Evolutionary conservation across 2,329 filamentous ascomycete species (phyloP).

Genomic region (Neofusicoccum kwambonambiense): DNA sequence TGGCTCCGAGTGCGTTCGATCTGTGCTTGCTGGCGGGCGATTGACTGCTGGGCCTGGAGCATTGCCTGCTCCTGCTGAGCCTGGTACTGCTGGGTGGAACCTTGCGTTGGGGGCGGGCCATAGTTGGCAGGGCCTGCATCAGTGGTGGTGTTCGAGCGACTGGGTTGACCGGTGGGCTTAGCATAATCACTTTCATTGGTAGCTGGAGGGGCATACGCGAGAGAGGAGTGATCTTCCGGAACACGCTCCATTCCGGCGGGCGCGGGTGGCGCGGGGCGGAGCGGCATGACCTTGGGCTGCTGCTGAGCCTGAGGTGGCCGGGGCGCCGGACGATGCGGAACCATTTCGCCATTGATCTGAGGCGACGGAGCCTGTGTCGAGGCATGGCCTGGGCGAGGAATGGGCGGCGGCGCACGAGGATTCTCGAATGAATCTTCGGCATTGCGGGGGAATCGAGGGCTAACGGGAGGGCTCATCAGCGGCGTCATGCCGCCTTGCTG

Average conservation of each 20-base stretch:
- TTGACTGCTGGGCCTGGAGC: slow-evolving; percentile 74
- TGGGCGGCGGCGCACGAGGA: slow-evolving; percentile 85
- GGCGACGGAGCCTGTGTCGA: slow-evolving; percentile 45
- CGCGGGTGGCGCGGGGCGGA: slow-evolving; percentile 57
- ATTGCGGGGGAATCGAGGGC: slow-evolving; percentile 84
- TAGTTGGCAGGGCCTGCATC: slow-evolving; percentile 33
- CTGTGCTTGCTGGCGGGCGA: slow-evolving; percentile 55
- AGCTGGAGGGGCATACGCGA: slow-evolving; percentile 42
- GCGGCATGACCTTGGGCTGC: slow-evolving; percentile 50
- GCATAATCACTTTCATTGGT: slow-evolving; percentile 21
- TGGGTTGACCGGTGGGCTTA: slow-evolving; percentile 38
- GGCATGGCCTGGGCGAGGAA: slow-evolving; percentile 57
- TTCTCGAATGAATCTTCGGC: slow-evolving; percentile 92
- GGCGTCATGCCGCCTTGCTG: slow-evolving; percentile 36
- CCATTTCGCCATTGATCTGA: slow-evolving; percentile 49
- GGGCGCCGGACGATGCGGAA: slow-evolving; percentile 82
- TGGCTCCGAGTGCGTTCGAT: slow-evolving; percentile 74
- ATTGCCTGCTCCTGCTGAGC: slow-evolving; percentile 86
- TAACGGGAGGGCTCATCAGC: slow-evolving; percentile 74
- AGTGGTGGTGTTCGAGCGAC: slow-evolving; percentile 42
- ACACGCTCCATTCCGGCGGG: slow-evolving; percentile 41
- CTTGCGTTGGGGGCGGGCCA: slow-evolving; percentile 1
- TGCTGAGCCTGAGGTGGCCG: slow-evolving; percentile 65
- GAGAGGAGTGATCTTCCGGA: slow-evolving; percentile 40
- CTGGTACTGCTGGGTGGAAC: slow-evolving; percentile 48